Conservation (phyloP, 495 filamentous ascomycete genomes). For the Neurospora tetraspora region DNA sequence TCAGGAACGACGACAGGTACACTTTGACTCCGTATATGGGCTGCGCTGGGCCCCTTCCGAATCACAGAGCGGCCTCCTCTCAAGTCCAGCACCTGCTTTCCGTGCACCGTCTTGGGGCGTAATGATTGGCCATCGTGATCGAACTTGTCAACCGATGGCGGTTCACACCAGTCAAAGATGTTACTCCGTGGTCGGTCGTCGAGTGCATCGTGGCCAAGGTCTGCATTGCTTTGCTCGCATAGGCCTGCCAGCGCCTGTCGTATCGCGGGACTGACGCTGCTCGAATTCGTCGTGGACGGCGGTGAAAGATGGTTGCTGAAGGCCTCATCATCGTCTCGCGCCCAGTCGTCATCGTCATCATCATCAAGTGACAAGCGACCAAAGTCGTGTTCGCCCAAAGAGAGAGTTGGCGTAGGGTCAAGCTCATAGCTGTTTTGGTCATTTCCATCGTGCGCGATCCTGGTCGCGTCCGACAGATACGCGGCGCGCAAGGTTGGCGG, state of each 20-base stretch:
- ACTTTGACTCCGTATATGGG: conserved; percentile 88
- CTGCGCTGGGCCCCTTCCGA: conserved; percentile 63
- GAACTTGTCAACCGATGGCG: conserved; percentile 44
- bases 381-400: conserved; percentile 26
- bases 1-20: conserved; percentile 81
- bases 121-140: conserved; percentile 45
- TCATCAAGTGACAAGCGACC: conserved; percentile 44
- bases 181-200: conserved; percentile 46
- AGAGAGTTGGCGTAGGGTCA: conserved; percentile 9
- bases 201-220: conserved; percentile 21
- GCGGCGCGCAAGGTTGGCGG: conserved; percentile 44
- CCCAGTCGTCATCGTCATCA: conserved; percentile 56
- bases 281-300: conserved; percentile 39
- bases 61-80: conserved; percentile 64
- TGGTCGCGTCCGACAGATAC: conserved; percentile 13
- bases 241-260: conserved; percentile 31
- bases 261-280: conserved; percentile 34
- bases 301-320: conserved; percentile 44
- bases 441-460: conserved; percentile 8
- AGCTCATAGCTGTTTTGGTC: conserved; percentile 10
- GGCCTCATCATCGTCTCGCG: conserved; percentile 43
- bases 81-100: conserved; percentile 65
- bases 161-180: conserved; percentile 85
- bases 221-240: conserved; percentile 28
- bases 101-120: conserved; percentile 82